phyloP scores from a whole-genome alignment of 2,329 filamentous ascomycete genomes.

The Coniosporium uncinatum region DNA sequence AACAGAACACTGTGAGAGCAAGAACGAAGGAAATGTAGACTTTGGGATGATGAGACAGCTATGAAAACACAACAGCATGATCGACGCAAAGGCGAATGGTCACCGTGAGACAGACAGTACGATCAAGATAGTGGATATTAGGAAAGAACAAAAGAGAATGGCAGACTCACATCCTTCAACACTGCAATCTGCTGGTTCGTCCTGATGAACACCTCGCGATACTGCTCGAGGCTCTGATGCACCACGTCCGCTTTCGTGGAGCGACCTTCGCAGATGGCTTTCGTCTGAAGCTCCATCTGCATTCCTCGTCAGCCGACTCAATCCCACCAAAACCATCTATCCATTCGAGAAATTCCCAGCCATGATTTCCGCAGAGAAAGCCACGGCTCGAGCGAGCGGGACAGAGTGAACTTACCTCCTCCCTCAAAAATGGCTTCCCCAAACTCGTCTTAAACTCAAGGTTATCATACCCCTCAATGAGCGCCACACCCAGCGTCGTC shows the following conservation, averaged over 20 bases:
- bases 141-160: not conserved
- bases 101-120: no score
- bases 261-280: conserved; percentile 87
- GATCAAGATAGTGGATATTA: no score
- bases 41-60: no score
- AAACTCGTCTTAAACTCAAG: conserved; percentile 92
- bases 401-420: conserved; percentile 52
- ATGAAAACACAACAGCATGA: no score
- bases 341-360: no score
- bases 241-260: conserved; percentile 72
- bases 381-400: not conserved
- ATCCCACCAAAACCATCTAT: no score
- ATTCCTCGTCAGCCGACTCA: not conserved
- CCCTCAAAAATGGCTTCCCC: conserved; percentile 91
- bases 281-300: conserved; percentile 92
- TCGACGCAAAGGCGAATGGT: no score
- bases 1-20: no score
- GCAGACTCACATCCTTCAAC: conserved; percentile 42
- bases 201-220: conserved; percentile 79
- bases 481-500: conserved; percentile 82
- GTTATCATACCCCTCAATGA: conserved; percentile 92
- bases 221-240: conserved; percentile 79
- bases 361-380: no score
- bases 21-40: no score
- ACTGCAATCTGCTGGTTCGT: conserved; percentile 69